Percentiles rank a stretch among this genome's conserved stretches.
Conservation (phyloP, 2,329 filamentous ascomycete species). For the Leptographium radiaticola region DNA sequence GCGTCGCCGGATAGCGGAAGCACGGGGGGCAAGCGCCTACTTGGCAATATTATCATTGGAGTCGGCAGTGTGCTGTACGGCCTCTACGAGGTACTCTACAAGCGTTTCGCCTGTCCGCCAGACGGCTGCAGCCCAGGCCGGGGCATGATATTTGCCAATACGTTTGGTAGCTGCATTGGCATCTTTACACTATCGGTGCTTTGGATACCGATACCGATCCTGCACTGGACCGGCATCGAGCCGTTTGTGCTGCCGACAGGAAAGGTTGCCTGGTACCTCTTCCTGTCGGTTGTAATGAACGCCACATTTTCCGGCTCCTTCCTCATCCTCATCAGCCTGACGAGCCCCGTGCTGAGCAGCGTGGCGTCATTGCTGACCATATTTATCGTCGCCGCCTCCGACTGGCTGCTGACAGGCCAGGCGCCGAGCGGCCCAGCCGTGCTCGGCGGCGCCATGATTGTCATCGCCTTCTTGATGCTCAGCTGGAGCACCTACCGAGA, state of each 20-base stretch:
- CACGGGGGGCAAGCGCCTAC: slow-evolving; percentile 43
- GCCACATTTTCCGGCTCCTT: slow-evolving; percentile 88
- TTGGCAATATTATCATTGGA: slow-evolving; percentile 88
- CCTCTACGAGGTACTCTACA: slow-evolving; percentile 95
- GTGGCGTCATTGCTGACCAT: slow-evolving; percentile 92
- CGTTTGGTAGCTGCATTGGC: slow-evolving; percentile 79
- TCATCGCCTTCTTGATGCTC: slow-evolving; percentile 73
- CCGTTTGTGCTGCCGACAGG: slow-evolving; percentile 70
- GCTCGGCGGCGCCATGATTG: slow-evolving; percentile 73
- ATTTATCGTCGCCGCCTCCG: slow-evolving; percentile 85
- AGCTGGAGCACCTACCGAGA: slow-evolving; percentile 89
- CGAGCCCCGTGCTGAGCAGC: slow-evolving; percentile 80
- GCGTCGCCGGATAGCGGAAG: slow-evolving; percentile 18
- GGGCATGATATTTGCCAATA: slow-evolving; percentile 93
- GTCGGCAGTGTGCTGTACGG: slow-evolving; percentile 86
- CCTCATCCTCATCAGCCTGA: slow-evolving; percentile 83
- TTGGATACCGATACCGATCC: slow-evolving; percentile 80
- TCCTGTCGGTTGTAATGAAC: slow-evolving; percentile 73
- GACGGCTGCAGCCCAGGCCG: slow-evolving; percentile 73
- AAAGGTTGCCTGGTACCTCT: slow-evolving; percentile 65
- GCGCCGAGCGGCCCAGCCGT: slow-evolving; percentile 64
- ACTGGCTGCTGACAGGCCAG: slow-evolving; percentile 74
- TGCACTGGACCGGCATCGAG: slow-evolving; percentile 70
- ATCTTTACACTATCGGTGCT: slow-evolving; percentile 73
- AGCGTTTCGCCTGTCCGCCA: slow-evolving; percentile 82